Evolutionary conservation across 176 grass and related monocot genomes (phyloP), one percentile per base, ranked within the genome.

Genomic region (Paspalum notatum): DNA sequence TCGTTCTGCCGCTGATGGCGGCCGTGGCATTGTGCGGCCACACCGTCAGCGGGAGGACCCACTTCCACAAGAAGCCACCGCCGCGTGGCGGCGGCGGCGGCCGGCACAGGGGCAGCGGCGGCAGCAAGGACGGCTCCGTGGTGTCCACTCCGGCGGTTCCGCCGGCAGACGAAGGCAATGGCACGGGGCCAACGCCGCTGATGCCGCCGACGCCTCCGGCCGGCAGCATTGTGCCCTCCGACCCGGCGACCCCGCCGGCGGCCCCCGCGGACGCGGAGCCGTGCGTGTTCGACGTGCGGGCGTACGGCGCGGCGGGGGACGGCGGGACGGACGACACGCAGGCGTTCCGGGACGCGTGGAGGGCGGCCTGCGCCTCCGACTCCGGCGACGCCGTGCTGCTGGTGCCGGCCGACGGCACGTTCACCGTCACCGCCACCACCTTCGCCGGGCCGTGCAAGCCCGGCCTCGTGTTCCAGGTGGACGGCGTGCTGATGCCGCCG

Each of bases 381-480:
- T 86, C 84, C 1, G n/a, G n/a, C n/a, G n/a, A n/a, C n/a, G 82
- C 89, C 43, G 64, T 87, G 18, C 40, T 97, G 22, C 83, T 90
- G 15, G 91, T 94, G 51, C 94, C 94, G 12, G 81, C 89, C 9
- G 91, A 97, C 18, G 91, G 89, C 43, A 80, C 90, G 39, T 97
- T 97, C 85, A 86, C 88, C 74, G 86, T 97, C 41, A 90, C 91
- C 21, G 66, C 94, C 52, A 97, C 87, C 72, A 94, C 86, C 26
- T 97, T 97, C 83, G 76, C 91, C 48, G 94, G 89, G 15, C 94
- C 94, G 26, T 97, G 94, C 75, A 83, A 90, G 59, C 85, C 94
- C 2, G 89, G 94, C 6, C 75, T 97, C 15, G 84, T 94, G 20
- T 97, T 97, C 58, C 94, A 97, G 94, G 83, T 97, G 80, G 94